These are phyloP conservation scores for Phytopythium boreale DNA, from an alignment of 352 stramenopile species.

Conservation along the genomic window DNA sequence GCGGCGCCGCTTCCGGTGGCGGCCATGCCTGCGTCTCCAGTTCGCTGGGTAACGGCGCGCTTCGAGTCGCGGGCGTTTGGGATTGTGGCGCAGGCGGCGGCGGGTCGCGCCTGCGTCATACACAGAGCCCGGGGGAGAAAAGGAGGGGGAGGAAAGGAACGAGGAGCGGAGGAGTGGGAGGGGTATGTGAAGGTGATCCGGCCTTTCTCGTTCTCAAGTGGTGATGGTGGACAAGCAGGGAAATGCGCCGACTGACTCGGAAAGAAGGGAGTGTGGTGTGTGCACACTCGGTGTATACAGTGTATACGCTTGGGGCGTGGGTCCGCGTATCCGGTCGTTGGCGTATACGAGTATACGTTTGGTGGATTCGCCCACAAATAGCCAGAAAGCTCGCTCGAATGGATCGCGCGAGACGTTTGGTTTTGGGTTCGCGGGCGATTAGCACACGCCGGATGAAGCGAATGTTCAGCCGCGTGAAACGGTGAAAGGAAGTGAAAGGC, in stretches of 20 bases:
- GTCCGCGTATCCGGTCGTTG: not conserved
- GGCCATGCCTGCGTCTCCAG: constrained; percentile 5
- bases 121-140: not conserved
- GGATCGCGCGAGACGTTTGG: not conserved
- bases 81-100: constrained; percentile 4
- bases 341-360: not conserved
- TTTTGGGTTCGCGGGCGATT: not conserved
- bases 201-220: not conserved
- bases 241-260: not conserved
- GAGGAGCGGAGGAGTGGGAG: not conserved
- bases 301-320: not conserved
- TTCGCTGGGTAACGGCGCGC: not conserved
- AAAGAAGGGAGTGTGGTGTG: no score
- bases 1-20: constrained; percentile 5
- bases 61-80: constrained; percentile 4
- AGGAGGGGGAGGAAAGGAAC: not conserved
- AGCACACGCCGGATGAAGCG: not conserved
- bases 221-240: not conserved
- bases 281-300: not conserved
- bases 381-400: not conserved
- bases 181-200: not conserved
- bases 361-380: not conserved
- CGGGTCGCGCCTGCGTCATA: not conserved
- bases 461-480: not conserved
- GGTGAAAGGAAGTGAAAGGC: no score